Conservation (phyloP, 2,329 filamentous ascomycete species). For the Ophiobolus disseminans region DNA sequence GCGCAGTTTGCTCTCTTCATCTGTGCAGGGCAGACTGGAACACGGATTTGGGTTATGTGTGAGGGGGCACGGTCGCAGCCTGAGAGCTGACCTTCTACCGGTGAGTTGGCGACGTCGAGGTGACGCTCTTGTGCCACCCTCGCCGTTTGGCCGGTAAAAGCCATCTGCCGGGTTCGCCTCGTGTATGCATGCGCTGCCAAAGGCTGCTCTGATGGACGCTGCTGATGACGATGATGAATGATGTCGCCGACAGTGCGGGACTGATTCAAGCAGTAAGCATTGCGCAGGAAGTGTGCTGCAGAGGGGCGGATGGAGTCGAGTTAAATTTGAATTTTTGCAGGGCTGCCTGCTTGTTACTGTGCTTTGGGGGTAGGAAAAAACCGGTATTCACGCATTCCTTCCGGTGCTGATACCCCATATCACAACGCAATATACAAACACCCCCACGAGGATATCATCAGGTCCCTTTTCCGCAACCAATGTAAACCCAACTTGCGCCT, state of each 20-base stretch:
- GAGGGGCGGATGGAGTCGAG: neutral
- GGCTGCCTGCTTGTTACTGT: slow-evolving; percentile 3
- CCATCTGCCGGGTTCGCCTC: slow-evolving; percentile 5
- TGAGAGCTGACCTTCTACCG: slow-evolving; percentile 6
- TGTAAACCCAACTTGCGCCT: slow-evolving; percentile 5
- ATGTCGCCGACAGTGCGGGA: neutral
- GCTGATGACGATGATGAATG: neutral
- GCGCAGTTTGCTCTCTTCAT: slow-evolving; percentile 4
- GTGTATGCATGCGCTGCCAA: slow-evolving; percentile 5
- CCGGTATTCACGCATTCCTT: too few relatives aligned
- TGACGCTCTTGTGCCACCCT: slow-evolving; percentile 4
- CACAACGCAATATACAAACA: slow-evolving; percentile 14
- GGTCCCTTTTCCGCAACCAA: slow-evolving; percentile 12
- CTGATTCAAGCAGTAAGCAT: slow-evolving; percentile 1
- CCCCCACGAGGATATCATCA: slow-evolving; percentile 8
- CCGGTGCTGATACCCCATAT: too few relatives aligned
- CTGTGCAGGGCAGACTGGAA: slow-evolving; percentile 5
- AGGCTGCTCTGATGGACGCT: slow-evolving; percentile 2
- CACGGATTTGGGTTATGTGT: too few relatives aligned
- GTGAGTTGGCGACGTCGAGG: slow-evolving; percentile 7
- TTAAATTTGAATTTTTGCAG: slow-evolving; percentile 1
- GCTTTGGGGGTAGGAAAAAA: neutral
- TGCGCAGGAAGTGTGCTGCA: neutral
- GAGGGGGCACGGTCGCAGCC: too few relatives aligned
- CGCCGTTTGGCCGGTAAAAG: slow-evolving; percentile 1